Percentiles rank a stretch among this genome's conserved stretches.
These are phyloP conservation scores for Glomus cerebriforme DNA, from an alignment of 192 early-diverging fungal genomes.

Conservation along the genomic window DNA sequence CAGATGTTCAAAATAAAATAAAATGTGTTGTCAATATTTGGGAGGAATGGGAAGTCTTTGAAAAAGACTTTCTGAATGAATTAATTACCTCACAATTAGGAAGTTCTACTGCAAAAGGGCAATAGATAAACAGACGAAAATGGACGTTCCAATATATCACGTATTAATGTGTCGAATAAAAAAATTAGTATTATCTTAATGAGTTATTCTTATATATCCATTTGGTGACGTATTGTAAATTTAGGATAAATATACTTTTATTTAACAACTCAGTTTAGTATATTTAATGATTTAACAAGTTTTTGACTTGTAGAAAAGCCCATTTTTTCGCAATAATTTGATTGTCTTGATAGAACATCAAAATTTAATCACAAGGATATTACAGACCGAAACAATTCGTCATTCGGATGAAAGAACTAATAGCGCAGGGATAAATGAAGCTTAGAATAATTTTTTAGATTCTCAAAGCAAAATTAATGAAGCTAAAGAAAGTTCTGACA, in stretches of 20 bases:
- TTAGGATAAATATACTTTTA: neutral
- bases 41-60: conserved; percentile 34
- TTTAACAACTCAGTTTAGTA: neutral
- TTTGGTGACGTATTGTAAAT: neutral
- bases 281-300: neutral
- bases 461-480: conserved; percentile 15
- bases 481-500: conserved; percentile 14
- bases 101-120: neutral
- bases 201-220: neutral
- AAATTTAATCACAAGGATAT: conserved; percentile 9
- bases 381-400: neutral
- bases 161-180: neutral
- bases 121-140: neutral
- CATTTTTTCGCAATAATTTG: conserved; percentile 14
- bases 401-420: conserved; percentile 2
- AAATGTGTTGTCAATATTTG: conserved; percentile 30
- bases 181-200: neutral
- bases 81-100: neutral
- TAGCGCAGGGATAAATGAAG: conserved; percentile 7
- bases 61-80: conserved; percentile 26
- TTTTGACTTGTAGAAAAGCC: conserved; percentile 11
- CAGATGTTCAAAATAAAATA: conserved; percentile 10
- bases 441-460: neutral
- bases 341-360: conserved; percentile 11
- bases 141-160: neutral